A percentile compares a stretch with the other conserved stretches of the same genome.
phyloP scores from a whole-genome alignment of 2,329 filamentous ascomycete genomes.

The Pseudocercospora fuligena region DNA sequence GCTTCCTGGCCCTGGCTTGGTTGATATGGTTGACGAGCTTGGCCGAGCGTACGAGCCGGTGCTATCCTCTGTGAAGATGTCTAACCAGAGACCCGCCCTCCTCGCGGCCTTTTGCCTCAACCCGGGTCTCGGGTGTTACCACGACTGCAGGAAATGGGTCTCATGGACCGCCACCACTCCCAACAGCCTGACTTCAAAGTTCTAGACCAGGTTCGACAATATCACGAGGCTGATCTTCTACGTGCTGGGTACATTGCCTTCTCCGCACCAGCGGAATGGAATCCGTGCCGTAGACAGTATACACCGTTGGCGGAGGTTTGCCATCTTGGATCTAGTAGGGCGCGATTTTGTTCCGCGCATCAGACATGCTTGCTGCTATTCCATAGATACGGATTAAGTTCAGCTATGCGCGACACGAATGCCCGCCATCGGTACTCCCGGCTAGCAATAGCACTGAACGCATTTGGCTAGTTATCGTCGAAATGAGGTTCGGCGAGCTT shows the following conservation, averaged over 20 bases:
- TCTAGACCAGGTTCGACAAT: slow-evolving; percentile 5
- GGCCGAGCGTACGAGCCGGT: neutral
- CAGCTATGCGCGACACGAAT: slow-evolving; percentile 6
- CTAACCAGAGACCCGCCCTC: neutral
- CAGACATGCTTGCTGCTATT: neutral
- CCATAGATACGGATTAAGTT: slow-evolving; percentile 1
- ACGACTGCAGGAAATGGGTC: neutral
- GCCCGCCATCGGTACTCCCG: neutral
- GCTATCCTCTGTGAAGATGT: neutral
- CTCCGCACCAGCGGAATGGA: neutral
- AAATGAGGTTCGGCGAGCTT: slow-evolving; percentile 7
- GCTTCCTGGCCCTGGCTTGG: neutral
- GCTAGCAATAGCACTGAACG: slow-evolving; percentile 5
- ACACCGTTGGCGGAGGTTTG: neutral
- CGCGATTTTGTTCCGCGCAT: neutral
- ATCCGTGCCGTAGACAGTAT: neutral
- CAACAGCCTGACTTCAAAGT: neutral
- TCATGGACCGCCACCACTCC: neutral
- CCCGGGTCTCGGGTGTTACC: slow-evolving; percentile 4
- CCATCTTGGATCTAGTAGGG: neutral
- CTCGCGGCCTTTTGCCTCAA: slow-evolving; percentile 2
- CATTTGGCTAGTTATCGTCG: slow-evolving; percentile 1
- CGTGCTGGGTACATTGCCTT: neutral
- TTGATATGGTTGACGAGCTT: slow-evolving; percentile 6
- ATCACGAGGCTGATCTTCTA: slow-evolving; percentile 1